Evolutionary conservation across 305 asterid genomes (phyloP), one percentile per base, ranked within the genome.

Genomic region (Fraxinus paxiana): DNA sequence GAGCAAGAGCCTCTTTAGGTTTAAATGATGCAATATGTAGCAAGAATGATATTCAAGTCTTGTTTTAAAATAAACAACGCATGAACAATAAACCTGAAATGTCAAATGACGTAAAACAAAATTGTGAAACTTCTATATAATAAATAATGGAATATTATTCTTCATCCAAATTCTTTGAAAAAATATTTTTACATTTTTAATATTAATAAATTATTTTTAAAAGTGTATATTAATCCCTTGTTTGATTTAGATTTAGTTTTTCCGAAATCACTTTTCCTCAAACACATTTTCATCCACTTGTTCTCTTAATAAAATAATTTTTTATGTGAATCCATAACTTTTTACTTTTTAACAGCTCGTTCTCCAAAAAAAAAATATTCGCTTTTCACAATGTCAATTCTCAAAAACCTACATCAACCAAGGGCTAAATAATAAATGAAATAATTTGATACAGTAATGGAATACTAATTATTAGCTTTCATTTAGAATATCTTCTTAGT

Each of bases 1-100:
- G 46, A 70, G 46, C 8, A 6, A 24, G 15, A 30, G 15, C 75
- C 26, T 70, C 75, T 69, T 30, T n/a, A n/a, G 75, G 46, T 31
- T 70, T 33, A 70, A 31, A 70, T 6, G 31, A 46, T 15, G 73
- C 65, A 24, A 46, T 80, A 76, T 10, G 10, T 37, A 28, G 73
- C 75, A 71, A 51, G 28, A 67, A 59, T 75, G 65, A 56, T 80
- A 65, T 67, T 65, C 73, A 61, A 69, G 77, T 74, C 73, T 77
- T 59, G n/a, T 43, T 69, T 75, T 35, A 59, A 82, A 48, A 18
- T 13, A 77, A 56, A 82, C 71, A 51, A 69, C 54, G 35, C 63
- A 31, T 79, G 71, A 82, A 31, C 43, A 48, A 75, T 76, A 75
- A 43, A 3, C 63, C 37, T 80, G 33, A 78, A 72, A 43, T 38